Percentiles rank a stretch among this genome's conserved stretches.
Evolutionary conservation across 148 eudicot genomes (phyloP).

Genomic region (Cornus controversa): DNA sequence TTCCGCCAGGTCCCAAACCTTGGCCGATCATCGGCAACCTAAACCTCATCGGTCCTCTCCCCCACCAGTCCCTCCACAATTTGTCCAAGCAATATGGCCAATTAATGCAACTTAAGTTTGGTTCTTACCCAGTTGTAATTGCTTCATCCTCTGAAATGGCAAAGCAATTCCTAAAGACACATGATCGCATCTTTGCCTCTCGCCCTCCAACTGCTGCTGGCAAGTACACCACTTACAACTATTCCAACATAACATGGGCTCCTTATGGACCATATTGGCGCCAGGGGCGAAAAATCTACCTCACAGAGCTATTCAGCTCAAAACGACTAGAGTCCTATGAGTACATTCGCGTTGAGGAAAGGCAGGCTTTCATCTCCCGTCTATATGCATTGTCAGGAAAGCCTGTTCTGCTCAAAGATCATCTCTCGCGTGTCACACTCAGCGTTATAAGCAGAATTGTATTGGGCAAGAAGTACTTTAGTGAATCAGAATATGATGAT

Average conservation of each 20-base stretch:
- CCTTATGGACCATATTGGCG: slow-evolving; percentile 34
- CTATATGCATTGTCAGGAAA: slow-evolving; percentile 12
- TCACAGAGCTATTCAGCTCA: slow-evolving; percentile 20
- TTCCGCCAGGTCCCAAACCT: slow-evolving; percentile 35
- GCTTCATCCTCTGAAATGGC: slow-evolving; percentile 34
- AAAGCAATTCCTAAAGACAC: slow-evolving; percentile 20
- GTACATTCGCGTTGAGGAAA: slow-evolving; percentile 32
- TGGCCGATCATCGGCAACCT: slow-evolving; percentile 34
- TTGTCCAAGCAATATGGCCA: slow-evolving; percentile 28
- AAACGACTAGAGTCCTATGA: slow-evolving; percentile 21
- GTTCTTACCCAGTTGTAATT: slow-evolving; percentile 24
- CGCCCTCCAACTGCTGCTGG: slow-evolving; percentile 29
- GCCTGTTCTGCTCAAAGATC: slow-evolving; percentile 13
- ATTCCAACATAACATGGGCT: slow-evolving; percentile 27
- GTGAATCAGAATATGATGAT: neutral
- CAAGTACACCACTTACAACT: slow-evolving; percentile 29
- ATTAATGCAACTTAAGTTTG: slow-evolving; percentile 30
- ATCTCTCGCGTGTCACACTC: neutral
- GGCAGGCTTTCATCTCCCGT: slow-evolving; percentile 9
- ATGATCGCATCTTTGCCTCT: slow-evolving; percentile 32
- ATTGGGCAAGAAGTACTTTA: slow-evolving; percentile 14
- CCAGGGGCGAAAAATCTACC: slow-evolving; percentile 30
- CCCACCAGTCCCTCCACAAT: slow-evolving; percentile 29
- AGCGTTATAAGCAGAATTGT: slow-evolving; percentile 20
- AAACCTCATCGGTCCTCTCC: slow-evolving; percentile 24